Evolutionary conservation across 371 early-diverging fungal genomes (phyloP).

Genomic region (Coemansia sp.): DNA sequence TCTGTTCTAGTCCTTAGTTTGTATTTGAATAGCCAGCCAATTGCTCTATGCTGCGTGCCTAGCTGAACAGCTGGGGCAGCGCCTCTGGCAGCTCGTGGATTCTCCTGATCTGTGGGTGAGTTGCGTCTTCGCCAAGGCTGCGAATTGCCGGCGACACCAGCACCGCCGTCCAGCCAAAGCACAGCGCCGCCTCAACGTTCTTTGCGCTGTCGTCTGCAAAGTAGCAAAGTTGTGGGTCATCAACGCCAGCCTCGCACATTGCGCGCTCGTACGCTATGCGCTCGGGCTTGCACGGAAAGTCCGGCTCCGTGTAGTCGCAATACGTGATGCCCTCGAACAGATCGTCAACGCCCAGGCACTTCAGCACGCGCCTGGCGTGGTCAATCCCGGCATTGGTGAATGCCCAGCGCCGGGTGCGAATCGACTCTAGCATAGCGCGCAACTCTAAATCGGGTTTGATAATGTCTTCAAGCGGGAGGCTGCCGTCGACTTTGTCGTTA

Average conservation of each 20-base stretch:
- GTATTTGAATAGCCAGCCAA: background rate
- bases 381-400: constrained; percentile 79
- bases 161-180: constrained; percentile 71
- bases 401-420: constrained; percentile 72
- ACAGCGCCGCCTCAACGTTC: constrained; percentile 66
- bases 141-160: constrained; percentile 56
- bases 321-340: constrained; percentile 79
- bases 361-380: constrained; percentile 72
- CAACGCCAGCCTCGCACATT: constrained; percentile 69
- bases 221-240: constrained; percentile 61
- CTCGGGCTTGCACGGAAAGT: constrained; percentile 81
- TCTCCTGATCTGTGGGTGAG: constrained; percentile 54
- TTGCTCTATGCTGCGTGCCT: background rate
- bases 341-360: constrained; percentile 65
- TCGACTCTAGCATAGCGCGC: constrained; percentile 60
- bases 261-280: constrained; percentile 59
- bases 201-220: constrained; percentile 74
- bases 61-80: constrained; percentile 57
- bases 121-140: background rate
- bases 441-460: constrained; percentile 64
- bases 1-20: constrained; percentile 25
- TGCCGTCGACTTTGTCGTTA: constrained; percentile 71
- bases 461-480: constrained; percentile 68
- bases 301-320: constrained; percentile 68
- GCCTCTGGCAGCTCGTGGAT: constrained; percentile 65